Conservation (phyloP, 805 yeast species). For the Candida silvicultrix region DNA sequence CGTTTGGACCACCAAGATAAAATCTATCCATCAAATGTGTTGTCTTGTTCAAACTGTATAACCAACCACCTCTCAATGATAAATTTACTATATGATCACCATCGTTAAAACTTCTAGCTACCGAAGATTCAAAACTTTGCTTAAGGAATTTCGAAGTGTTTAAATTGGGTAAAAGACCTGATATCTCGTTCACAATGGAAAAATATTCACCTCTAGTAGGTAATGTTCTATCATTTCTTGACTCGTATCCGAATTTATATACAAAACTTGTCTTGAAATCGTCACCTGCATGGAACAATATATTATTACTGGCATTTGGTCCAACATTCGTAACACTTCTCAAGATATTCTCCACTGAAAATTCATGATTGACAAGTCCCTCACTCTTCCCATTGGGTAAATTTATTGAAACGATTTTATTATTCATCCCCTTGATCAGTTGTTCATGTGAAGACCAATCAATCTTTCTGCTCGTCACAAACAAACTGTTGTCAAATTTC, state of each 20-base stretch:
- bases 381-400: neutral
- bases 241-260: constrained; percentile 34
- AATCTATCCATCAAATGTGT: constrained; percentile 72
- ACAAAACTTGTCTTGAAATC: constrained; percentile 50
- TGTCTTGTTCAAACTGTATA: constrained; percentile 33
- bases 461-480: constrained; percentile 42
- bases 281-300: constrained; percentile 57
- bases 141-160: constrained; percentile 28
- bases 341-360: constrained; percentile 36
- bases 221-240: constrained; percentile 33
- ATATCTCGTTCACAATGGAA: constrained; percentile 37
- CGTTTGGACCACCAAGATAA: constrained; percentile 74
- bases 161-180: constrained; percentile 21
- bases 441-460: constrained; percentile 54
- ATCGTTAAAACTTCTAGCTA: constrained; percentile 21
- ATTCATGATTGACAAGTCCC: constrained; percentile 38
- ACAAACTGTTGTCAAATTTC: constrained; percentile 47
- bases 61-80: constrained; percentile 48
- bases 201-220: constrained; percentile 39
- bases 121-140: constrained; percentile 27
- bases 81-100: constrained; percentile 43
- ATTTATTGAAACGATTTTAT: constrained; percentile 23
- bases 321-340: constrained; percentile 36
- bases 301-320: constrained; percentile 44
- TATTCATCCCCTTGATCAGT: constrained; percentile 34